These are phyloP conservation scores for Centaurea solstitialis DNA, from an alignment of 129 eudicot genomes.

Conservation along the genomic window DNA sequence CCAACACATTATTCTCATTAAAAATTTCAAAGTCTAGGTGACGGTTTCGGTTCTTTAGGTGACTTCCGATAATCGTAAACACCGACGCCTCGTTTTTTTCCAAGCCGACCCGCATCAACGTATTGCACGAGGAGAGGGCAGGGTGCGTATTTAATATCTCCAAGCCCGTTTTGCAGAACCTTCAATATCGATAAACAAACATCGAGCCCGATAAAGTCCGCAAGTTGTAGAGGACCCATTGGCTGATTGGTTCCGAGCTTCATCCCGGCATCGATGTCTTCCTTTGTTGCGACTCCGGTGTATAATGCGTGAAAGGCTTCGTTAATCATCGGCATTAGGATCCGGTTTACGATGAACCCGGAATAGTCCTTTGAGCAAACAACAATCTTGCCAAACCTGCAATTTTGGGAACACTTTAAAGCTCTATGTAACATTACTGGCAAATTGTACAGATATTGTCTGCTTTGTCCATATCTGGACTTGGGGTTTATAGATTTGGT, in stretches of 20 bases:
- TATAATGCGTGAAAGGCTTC: constrained; percentile 83
- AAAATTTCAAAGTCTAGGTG: constrained; percentile 44
- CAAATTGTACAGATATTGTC: background rate
- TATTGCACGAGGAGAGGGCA: constrained; percentile 92
- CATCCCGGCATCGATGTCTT: constrained; percentile 95
- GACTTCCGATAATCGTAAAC: constrained; percentile 61
- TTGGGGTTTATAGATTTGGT: background rate
- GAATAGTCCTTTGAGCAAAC: constrained; percentile 80
- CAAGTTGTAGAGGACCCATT: constrained; percentile 92
- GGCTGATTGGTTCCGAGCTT: constrained; percentile 96
- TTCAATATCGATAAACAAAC: constrained; percentile 80
- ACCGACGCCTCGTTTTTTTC: constrained; percentile 80
- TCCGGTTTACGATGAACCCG: constrained; percentile 87
- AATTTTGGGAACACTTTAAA: too few species aligned
- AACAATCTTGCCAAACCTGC: constrained; percentile 85
- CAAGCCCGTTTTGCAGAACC: constrained; percentile 84
- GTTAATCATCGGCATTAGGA: constrained; percentile 93
- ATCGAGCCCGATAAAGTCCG: constrained; percentile 91
- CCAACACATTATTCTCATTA: background rate
- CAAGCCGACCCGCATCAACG: constrained; percentile 96
- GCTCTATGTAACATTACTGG: too few species aligned
- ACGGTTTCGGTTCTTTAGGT: constrained; percentile 31
- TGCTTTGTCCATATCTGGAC: background rate
- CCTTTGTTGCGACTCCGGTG: constrained; percentile 90
- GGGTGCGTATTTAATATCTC: constrained; percentile 75